Evolutionary conservation across 139 green algal genomes (phyloP).

Genomic region (Haematococcus sp.): DNA sequence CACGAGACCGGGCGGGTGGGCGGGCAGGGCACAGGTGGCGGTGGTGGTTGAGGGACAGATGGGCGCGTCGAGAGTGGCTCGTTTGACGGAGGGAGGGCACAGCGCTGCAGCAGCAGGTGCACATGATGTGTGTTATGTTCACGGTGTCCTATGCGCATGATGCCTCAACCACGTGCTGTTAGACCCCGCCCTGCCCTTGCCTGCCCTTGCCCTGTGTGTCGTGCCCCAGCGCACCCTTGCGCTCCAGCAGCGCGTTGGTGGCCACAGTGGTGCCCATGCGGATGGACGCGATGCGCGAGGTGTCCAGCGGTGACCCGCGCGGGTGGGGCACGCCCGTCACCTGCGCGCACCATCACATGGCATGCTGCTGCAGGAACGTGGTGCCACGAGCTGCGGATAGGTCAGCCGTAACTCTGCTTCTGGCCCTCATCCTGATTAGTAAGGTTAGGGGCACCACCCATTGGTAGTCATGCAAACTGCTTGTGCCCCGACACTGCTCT

Average conservation of each 20-base stretch:
- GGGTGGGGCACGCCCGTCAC: slow-evolving; percentile 28
- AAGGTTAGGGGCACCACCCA: neutral
- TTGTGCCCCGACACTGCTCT: too few species aligned
- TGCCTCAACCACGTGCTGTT: too few species aligned
- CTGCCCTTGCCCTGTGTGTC: too few species aligned
- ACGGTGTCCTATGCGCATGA: too few species aligned
- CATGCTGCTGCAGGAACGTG: neutral
- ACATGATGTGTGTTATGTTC: too few species aligned
- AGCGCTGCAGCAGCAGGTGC: too few species aligned
- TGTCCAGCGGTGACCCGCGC: slow-evolving; percentile 70
- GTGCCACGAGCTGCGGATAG: neutral
- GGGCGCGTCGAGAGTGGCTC: too few species aligned
- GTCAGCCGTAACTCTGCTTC: neutral
- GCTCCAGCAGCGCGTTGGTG: slow-evolving; percentile 94
- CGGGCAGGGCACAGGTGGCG: neutral
- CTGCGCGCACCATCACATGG: neutral
- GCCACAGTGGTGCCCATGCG: slow-evolving; percentile 93
- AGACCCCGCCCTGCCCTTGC: too few species aligned
- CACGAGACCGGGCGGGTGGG: neutral
- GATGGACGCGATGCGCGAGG: slow-evolving; percentile 78
- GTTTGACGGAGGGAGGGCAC: too few species aligned
- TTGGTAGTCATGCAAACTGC: neutral
- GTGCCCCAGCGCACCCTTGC: slow-evolving; percentile 56
- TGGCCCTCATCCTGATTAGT: neutral
- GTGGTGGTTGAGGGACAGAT: too few species aligned